A percentile compares a stretch with the other conserved stretches of the same genome.
phyloP scores from a whole-genome alignment of 1,139 yeast species.

The Williopsis jadinii region DNA sequence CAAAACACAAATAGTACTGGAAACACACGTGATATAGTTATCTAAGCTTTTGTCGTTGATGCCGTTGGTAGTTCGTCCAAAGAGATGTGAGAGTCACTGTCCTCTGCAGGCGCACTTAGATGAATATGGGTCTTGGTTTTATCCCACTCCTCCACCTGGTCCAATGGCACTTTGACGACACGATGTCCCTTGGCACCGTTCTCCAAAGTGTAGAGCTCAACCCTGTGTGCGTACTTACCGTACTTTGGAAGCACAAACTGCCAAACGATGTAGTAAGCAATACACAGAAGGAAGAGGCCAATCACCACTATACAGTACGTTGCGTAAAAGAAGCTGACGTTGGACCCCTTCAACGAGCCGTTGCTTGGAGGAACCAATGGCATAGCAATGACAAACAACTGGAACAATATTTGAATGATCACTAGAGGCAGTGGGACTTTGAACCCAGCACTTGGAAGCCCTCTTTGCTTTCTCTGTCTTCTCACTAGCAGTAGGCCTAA shows the following conservation, averaged over 20 bases:
- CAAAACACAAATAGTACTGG: not conserved
- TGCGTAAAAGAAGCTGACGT: slow-evolving; percentile 29
- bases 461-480: slow-evolving; percentile 29
- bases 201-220: slow-evolving; percentile 25
- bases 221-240: slow-evolving; percentile 31
- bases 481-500: slow-evolving; percentile 33
- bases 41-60: too few species aligned
- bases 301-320: slow-evolving; percentile 21
- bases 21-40: not conserved
- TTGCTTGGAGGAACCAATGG: slow-evolving; percentile 36
- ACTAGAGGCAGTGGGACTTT: slow-evolving; percentile 29
- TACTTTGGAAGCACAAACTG: slow-evolving; percentile 30
- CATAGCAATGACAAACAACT: slow-evolving; percentile 32
- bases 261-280: slow-evolving; percentile 32
- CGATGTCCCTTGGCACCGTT: slow-evolving; percentile 37
- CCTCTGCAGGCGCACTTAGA: not conserved
- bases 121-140: slow-evolving; percentile 11
- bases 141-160: slow-evolving; percentile 30
- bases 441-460: slow-evolving; percentile 29
- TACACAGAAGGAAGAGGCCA: slow-evolving; percentile 26
- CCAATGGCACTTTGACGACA: slow-evolving; percentile 30
- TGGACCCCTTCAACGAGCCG: slow-evolving; percentile 29
- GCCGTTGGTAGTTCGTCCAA: too few species aligned
- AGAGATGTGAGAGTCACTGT: not conserved
- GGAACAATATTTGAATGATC: slow-evolving; percentile 27